Conservation (phyloP, 352 stramenopile species). For the Globisporangium lucens region DNA sequence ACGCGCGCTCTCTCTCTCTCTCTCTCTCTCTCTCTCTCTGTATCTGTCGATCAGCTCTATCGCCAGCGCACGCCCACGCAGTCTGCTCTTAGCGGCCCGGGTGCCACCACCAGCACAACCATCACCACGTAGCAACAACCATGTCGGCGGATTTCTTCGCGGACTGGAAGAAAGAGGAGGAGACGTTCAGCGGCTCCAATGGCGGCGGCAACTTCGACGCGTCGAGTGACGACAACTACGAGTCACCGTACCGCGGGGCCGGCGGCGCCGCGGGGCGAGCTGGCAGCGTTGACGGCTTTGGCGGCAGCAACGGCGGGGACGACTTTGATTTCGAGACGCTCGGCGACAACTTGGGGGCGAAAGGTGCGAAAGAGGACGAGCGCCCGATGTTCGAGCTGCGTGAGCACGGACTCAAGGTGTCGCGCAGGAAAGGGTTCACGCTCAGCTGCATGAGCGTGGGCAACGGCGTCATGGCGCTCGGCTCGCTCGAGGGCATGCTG, state of each 20-base stretch:
- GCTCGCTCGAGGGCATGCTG: conserved; percentile 78
- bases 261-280: conserved; percentile 25
- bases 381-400: conserved; percentile 83
- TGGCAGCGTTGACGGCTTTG: conserved; percentile 16
- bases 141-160: conserved; percentile 90
- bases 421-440: conserved; percentile 81
- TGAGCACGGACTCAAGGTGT: conserved; percentile 86
- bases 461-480: conserved; percentile 80
- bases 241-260: conserved; percentile 33
- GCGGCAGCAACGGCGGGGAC: conserved; percentile 42
- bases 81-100: not conserved
- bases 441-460: conserved; percentile 77
- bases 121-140: conserved; percentile 8
- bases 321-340: conserved; percentile 81
- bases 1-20: not conserved
- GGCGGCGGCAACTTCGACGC: conserved; percentile 17
- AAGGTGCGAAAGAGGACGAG: conserved; percentile 56
- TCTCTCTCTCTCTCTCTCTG: not conserved
- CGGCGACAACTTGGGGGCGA: conserved; percentile 32
- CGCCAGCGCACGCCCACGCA: not conserved
- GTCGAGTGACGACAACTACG: conserved; percentile 27
- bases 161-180: conserved; percentile 86
- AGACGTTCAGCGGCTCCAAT: conserved; percentile 21
- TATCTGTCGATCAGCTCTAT: not conserved
- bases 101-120: not conserved